Evolutionary conservation across 345 rosid genomes (phyloP), one percentile per base, ranked within the genome.

Genomic region (Salix exigua): DNA sequence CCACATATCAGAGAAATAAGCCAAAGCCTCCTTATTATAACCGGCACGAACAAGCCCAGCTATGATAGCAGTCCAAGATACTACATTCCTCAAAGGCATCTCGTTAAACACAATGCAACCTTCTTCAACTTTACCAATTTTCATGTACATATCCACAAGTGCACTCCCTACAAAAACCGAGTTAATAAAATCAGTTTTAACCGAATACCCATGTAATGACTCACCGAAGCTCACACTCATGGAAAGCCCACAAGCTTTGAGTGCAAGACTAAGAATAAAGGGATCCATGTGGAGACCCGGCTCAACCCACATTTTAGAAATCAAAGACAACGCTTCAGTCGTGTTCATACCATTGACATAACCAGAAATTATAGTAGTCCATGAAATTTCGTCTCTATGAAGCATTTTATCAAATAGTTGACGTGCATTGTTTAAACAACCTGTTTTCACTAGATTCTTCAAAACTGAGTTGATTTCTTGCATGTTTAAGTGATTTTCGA

Each of bases 11-110:
- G 94, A 83, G 69, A 95, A 90, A 82, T 87, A 88, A 51, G 68
- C 73, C 72, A 95, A 81, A 12, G 89, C 96, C 74, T 89, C 85
- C 82, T 80, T 76, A 73, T 85, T 63, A 72, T 67, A 80, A 67
- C 96, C 91, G 26, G 84, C 83, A 31, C 84, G 92, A 80, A 91
- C 97, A 75, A 95, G 85, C 58, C 93, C 94, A 0, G 93, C 89
- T 61, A 93, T 95, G 66, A 89, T 72, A 8, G 97, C 88, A 35
- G 99, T 93, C 97, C 97, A 95, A 0, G 97, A 88, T 33, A 90
- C 90, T 0, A 90, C 88, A 81, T 90, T 93, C 78, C 83, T 85
- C 19, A 63, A 31, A 18, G 89, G 90, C 96, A 95, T 88, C 76
- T 88, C 96, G 51, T 80, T 80, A 46, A 93, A 95, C 30, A 91